These are phyloP conservation scores for Porogramme epimiltina DNA, from an alignment of 1,284 basidiomycete species.

Conservation along the genomic window DNA sequence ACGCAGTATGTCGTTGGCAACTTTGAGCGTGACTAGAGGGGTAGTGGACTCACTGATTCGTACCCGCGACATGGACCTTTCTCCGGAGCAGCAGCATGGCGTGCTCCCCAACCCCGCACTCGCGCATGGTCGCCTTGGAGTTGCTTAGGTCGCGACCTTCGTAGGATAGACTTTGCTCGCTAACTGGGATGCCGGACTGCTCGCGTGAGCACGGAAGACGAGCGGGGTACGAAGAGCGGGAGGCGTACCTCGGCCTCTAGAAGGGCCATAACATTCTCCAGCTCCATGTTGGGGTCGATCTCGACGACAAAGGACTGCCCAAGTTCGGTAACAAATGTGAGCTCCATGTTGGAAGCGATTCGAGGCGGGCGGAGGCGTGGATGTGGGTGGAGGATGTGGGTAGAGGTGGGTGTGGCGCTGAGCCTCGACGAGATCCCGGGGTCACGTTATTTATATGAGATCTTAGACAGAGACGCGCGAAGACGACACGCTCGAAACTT, in stretches of 20 bases:
- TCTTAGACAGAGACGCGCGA: no score
- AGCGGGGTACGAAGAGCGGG: constrained; percentile 10
- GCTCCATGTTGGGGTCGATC: constrained; percentile 84
- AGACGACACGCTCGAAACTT: no score
- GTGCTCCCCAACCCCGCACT: constrained; percentile 60
- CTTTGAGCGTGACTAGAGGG: neutral
- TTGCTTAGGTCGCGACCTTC: constrained; percentile 65
- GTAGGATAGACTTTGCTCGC: constrained; percentile 72
- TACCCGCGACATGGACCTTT: constrained; percentile 59
- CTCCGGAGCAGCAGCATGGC: constrained; percentile 71
- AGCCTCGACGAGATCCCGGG: neutral
- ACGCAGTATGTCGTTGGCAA: neutral
- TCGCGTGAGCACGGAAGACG: neutral
- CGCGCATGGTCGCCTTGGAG: constrained; percentile 65
- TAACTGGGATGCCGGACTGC: constrained; percentile 66
- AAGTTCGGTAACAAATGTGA: constrained; percentile 82
- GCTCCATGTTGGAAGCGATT: constrained; percentile 55
- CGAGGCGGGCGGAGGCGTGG: no score
- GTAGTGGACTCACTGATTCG: constrained; percentile 58
- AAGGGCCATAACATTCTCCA: constrained; percentile 87
- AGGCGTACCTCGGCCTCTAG: constrained; percentile 84
- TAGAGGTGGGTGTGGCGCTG: neutral
- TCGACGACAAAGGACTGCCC: constrained; percentile 79
- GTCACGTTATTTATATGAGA: no score
- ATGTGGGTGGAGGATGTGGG: constrained; percentile 11